Base-by-base conservation (phyloP, 305 asterid species). In the Caryopteris hybrid region DNA sequence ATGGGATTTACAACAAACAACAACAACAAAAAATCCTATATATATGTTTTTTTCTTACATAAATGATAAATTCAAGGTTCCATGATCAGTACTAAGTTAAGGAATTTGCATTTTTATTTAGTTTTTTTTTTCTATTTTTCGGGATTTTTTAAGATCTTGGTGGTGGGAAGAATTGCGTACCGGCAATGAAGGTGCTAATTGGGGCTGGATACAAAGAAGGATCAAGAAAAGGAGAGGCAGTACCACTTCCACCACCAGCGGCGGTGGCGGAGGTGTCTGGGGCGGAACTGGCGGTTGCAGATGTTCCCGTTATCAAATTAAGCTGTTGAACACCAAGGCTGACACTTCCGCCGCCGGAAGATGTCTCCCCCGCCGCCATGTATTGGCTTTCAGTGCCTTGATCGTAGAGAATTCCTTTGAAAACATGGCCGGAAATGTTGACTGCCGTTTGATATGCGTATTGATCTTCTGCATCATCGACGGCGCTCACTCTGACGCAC, bases 371-470 rank as follows among this genome's bases (percentile, higher is more conserved):
- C 41, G 73, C 73, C 33, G 78, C 71, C 77, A 81, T 71, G 75
- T 86, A 83, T 80, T 84, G 92, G 38, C 47, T 74, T 43, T 90
- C 98, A 0, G 85, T 80, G 68, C 98, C 97, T 78, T 90, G 95
- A 82, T 93, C 95, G 66, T 88, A 90, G 10, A 93, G 80, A 39
- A 90, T 83, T 17, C 99, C 99, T 41, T 90, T 93, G 77, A 93
- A 93, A 1, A 93, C 86, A 47, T 90, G 98, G 11, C 98, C 98
- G 5, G 91, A 85, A 1, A 90, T 84, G 82, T 84, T 93, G 11
- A 93, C 97, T 8, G 96, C 91, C 9, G 98, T 84, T 50, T 93
- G 96, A 42, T 93, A 93, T 0, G 95, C 98, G 43, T 73, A 85
- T 36, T 87, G 91, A 23, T 88, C 98, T 6, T 88, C 97, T 0